Conservation (phyloP, 1,284 basidiomycete genomes). For the Marasmius sp. region DNA sequence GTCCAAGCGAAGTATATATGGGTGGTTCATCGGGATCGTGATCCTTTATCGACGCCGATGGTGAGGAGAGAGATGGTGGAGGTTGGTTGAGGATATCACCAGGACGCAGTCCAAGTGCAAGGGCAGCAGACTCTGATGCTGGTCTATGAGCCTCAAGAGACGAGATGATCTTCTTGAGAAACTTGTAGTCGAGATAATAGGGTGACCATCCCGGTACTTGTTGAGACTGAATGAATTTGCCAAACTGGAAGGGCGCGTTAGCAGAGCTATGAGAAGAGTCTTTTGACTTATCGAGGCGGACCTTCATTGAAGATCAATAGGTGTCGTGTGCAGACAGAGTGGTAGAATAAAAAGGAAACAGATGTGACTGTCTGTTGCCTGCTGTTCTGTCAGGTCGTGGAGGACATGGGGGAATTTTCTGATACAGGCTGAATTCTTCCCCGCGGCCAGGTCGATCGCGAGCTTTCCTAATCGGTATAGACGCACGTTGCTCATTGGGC, state of each 20-base stretch:
- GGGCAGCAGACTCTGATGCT: slow-evolving; percentile 84
- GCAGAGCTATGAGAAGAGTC: slow-evolving; percentile 11
- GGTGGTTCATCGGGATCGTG: slow-evolving; percentile 43
- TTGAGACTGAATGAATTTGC: slow-evolving; percentile 96
- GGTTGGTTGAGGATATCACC: slow-evolving; percentile 47
- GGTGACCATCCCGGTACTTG: slow-evolving; percentile 97
- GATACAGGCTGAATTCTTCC: background rate
- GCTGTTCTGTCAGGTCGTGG: background rate
- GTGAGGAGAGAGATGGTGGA: slow-evolving; percentile 21
- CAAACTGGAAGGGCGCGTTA: slow-evolving; percentile 66
- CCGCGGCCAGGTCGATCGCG: background rate
- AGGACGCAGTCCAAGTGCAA: slow-evolving; percentile 83
- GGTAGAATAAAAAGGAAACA: background rate
- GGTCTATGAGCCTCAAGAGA: slow-evolving; percentile 92
- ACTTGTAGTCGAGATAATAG: slow-evolving; percentile 99
- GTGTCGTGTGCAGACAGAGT: background rate
- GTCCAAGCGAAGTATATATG: slow-evolving; percentile 56
- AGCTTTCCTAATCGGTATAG: background rate
- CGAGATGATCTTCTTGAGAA: slow-evolving; percentile 97
- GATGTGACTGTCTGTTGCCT: too few relatives aligned
- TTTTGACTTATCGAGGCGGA: slow-evolving; percentile 14
- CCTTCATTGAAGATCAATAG: slow-evolving; percentile 38
- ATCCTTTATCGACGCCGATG: slow-evolving; percentile 18
- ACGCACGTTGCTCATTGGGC: background rate
- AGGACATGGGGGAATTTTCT: background rate